Conservation (phyloP, 768 basidiomycete genomes). For the Boletus tylopilopsis region DNA sequence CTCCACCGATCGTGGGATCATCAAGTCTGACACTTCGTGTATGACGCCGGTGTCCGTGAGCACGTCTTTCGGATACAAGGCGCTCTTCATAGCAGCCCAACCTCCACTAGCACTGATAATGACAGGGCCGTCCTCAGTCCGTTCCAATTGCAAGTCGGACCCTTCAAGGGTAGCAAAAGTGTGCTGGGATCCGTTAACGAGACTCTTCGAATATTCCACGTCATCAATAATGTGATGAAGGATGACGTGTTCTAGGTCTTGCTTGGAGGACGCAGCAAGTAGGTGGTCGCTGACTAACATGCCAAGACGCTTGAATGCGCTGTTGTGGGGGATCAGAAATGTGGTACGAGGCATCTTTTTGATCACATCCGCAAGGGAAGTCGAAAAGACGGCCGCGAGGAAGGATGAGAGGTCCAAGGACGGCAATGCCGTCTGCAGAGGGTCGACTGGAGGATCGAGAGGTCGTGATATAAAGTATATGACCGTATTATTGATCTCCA, state of each 20-base stretch:
- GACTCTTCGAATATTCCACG: conserved; percentile 64
- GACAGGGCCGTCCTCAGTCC: conserved; percentile 48
- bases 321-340: conserved; percentile 83
- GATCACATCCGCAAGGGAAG: conserved; percentile 70
- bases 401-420: conserved; percentile 86
- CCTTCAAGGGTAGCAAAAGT: conserved; percentile 85
- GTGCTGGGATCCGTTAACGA: conserved; percentile 62
- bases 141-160: conserved; percentile 70
- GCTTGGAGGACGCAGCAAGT: conserved; percentile 69
- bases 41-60: conserved; percentile 89
- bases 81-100: conserved; percentile 67
- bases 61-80: conserved; percentile 56
- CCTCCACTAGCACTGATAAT: conserved; percentile 66
- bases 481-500: conserved; percentile 69
- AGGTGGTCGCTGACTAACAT: conserved; percentile 82
- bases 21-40: conserved; percentile 80
- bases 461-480: conserved; percentile 89
- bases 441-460: conserved; percentile 76
- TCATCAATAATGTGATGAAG: conserved; percentile 81
- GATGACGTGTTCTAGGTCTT: conserved; percentile 79
- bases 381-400: conserved; percentile 86
- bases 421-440: conserved; percentile 77
- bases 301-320: conserved; percentile 86
- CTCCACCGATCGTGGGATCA: conserved; percentile 84
- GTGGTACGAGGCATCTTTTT: conserved; percentile 66